Evolutionary conservation across 192 early-diverging fungal species (phyloP), one percentile per base, ranked within the genome.

Genomic region (Spizellomyces punctatus): DNA sequence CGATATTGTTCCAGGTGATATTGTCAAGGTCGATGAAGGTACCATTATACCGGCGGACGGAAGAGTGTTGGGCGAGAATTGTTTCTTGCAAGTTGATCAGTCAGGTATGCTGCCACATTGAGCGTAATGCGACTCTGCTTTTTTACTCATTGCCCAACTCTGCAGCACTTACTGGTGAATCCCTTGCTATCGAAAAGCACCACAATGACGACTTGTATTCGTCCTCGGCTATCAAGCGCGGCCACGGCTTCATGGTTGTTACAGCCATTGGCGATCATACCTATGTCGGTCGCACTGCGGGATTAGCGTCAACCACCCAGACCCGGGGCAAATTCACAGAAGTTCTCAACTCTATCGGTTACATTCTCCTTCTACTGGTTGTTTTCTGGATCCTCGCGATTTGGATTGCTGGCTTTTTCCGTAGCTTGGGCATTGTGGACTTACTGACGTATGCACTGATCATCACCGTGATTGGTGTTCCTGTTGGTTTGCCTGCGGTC

Each of bases 1-100:
- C 69, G 85, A 83, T 27, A 79, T 95, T 63, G 93, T 95, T 65
- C 91, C 92, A 0, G 95, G 96, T n/a, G 96, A 98, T 76, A 76
- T 98, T 58, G 83, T 98, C 56, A 85, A 92, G 17, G 81, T 98
- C 12, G 92, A 98, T 71, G 92, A 92, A 71, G 96, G 96, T 55
- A 94, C 96, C 73, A 93, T 92, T 10, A 86, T 96, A 46, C 93
- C 92, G 47, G 95, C 96, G n/a, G 96, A 96, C 73, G 90, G 82
- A 17, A 90, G 47, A 44, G 76, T 95, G 67, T 80, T 94, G 36
- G 64, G 64, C 10, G 73, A 86, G 69, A 80, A 77, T 76, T 78
- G 44, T 5, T 50, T 65, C n/a, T 48, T 46, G 16, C 64, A 65
- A 14, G 64, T 65, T 46, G 64, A 65, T 12, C 64, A 65, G 46